Evolutionary conservation across 2,329 filamentous ascomycete species (phyloP), one percentile per base, ranked within the genome.

Genomic region (Berkeleyomyces rouxiae): DNA sequence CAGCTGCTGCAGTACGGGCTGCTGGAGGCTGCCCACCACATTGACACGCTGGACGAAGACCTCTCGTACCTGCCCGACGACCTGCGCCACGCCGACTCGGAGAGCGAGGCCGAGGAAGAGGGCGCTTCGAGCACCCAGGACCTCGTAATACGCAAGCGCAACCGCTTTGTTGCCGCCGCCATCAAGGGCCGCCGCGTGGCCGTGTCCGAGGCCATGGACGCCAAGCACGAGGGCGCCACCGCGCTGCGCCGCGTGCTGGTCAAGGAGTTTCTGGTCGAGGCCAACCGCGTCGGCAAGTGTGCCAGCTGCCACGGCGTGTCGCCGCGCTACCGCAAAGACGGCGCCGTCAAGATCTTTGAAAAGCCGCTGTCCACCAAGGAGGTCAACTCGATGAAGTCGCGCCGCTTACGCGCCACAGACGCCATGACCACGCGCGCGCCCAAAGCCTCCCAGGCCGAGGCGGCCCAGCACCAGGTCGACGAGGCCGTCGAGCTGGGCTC

Each of bases 281-380:
- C 96, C 62, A 82, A 81, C 58, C 82, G 80, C 68, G 78, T 80
- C 57, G 86, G 84, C 68, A 82, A 81, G 69, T 99, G 93, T 74
- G 77, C 77, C 55, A 78, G 75, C 62, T 85, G 82, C 67, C 75
- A 77, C 59, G 87, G 87, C 37, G 82, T 93, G 65, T 91, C 87
- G 11, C 91, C 90, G 9, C 78, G 79, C 1, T 97, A 89, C 73
- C 85, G 92, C 68, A 96, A 95, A 72, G 92, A 99, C 69, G 82
- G 87, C 51, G 93, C 84, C 69, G 87, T 91, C 70, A 99, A 97
- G 73, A 90, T 99, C 61, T 99, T 97, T 73, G 86, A 92, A 71
- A 93, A 88, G 70, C 78, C 87, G 1, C 75, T 96, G 63, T 82
- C 79, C 57, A 74, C 79, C 57, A 95, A 95, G 72, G 84, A 93